Conservation (phyloP, 768 basidiomycete species). For the Suillus luteus region DNA sequence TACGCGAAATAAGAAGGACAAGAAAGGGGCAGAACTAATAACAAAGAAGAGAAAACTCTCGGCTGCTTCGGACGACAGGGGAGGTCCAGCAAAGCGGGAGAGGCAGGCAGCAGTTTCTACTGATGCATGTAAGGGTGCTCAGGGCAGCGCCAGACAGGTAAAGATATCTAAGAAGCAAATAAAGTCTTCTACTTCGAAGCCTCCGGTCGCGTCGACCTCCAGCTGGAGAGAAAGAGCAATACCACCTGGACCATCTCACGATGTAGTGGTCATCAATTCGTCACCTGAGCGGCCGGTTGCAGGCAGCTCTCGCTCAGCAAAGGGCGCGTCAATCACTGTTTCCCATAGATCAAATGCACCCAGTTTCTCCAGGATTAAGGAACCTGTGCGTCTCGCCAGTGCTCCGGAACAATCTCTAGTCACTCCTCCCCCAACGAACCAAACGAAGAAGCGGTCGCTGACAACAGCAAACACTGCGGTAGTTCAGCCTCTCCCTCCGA, state of each 20-base stretch:
- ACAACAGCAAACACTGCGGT: not conserved
- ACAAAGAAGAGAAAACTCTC: constrained; percentile 12
- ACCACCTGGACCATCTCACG: not conserved
- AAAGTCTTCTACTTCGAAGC: not conserved
- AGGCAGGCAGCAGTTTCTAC: constrained; percentile 9
- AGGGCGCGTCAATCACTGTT: no score
- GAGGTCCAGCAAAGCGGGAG: constrained; percentile 23
- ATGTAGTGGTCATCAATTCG: not conserved
- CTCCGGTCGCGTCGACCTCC: not conserved
- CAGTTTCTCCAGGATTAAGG: not conserved
- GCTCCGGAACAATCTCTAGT: constrained; percentile 12
- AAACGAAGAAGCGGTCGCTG: constrained; percentile 4
- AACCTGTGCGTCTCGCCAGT: not conserved
- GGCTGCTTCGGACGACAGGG: constrained; percentile 5
- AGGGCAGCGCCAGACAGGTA: not conserved
- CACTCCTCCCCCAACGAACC: constrained; percentile 15
- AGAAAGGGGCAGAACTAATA: constrained; percentile 4
- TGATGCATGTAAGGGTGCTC: not conserved
- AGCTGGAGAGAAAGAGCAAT: not conserved
- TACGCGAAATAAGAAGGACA: constrained; percentile 17
- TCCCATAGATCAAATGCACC: not conserved
- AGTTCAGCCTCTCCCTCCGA: not conserved
- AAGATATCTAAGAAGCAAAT: not conserved
- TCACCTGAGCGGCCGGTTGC: not conserved
- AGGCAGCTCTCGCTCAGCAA: not conserved